phyloP scores from a whole-genome alignment of 1,139 yeast genomes.

The Yamadazyma songkhlaensis region DNA sequence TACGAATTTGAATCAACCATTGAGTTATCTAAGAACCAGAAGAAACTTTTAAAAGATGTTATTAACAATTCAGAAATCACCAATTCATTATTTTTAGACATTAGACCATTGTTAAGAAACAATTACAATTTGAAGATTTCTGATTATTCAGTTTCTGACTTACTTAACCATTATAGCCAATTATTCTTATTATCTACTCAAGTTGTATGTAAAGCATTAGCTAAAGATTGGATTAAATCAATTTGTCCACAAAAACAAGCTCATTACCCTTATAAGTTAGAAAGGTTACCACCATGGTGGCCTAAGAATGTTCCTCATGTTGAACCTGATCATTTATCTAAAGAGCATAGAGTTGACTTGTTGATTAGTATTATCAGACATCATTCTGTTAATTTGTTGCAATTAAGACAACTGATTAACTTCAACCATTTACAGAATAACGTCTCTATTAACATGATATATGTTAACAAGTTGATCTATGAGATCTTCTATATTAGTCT shows the following conservation, averaged over 20 bases:
- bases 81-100: slow-evolving; percentile 12
- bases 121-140: slow-evolving; percentile 5
- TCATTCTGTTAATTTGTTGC: slow-evolving; percentile 20
- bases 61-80: slow-evolving; percentile 8
- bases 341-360: slow-evolving; percentile 50
- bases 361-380: slow-evolving; percentile 42
- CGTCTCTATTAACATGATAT: slow-evolving; percentile 1
- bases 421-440: slow-evolving; percentile 3
- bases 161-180: slow-evolving; percentile 15
- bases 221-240: slow-evolving; percentile 65
- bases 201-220: slow-evolving; percentile 55
- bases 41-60: slow-evolving; percentile 9
- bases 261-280: slow-evolving; percentile 59
- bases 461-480: slow-evolving; percentile 12
- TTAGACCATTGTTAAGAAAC: slow-evolving; percentile 11
- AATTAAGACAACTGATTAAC: slow-evolving; percentile 18
- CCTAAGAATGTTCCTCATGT: slow-evolving; percentile 55
- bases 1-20: slow-evolving; percentile 3
- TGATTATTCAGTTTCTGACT: background rate
- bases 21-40: slow-evolving; percentile 12
- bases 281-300: slow-evolving; percentile 68
- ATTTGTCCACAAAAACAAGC: slow-evolving; percentile 71
- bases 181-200: slow-evolving; percentile 33
- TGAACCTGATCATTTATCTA: slow-evolving; percentile 73
- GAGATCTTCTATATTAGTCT: slow-evolving; percentile 29